Percentiles rank a stretch among this genome's conserved stretches.
These are phyloP conservation scores for Arthromyces matolae DNA, from an alignment of 768 basidiomycete genomes.

Conservation along the genomic window DNA sequence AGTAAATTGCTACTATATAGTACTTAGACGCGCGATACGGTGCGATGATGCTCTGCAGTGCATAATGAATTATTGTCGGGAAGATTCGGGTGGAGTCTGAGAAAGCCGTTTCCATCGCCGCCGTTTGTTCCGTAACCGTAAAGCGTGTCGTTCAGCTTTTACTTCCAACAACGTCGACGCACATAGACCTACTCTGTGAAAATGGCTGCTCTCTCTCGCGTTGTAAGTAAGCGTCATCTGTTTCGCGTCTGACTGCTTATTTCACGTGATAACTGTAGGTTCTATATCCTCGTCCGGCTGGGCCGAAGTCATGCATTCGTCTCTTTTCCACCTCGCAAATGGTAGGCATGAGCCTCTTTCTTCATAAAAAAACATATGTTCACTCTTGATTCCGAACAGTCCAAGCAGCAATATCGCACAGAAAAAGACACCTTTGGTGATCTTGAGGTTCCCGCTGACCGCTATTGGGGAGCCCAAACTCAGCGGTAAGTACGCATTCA, in stretches of 20 bases:
- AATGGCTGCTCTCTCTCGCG: conserved; percentile 16
- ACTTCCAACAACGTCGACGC: background rate
- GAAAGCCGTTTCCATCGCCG: conserved; percentile 12
- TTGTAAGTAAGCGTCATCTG: conserved; percentile 20
- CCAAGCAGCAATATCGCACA: conserved; percentile 56
- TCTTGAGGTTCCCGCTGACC: conserved; percentile 68
- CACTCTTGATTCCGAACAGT: conserved; percentile 24
- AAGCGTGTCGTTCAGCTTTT: conserved; percentile 1
- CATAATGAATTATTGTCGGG: conserved; percentile 7
- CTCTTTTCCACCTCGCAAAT: conserved; percentile 33
- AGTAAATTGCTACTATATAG: background rate
- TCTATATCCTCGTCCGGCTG: conserved; percentile 17
- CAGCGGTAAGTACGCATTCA: conserved; percentile 58
- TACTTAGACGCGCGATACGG: background rate
- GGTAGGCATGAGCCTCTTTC: conserved; percentile 17
- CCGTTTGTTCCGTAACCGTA: conserved; percentile 9
- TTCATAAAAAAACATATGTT: background rate
- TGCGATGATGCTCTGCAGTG: background rate
- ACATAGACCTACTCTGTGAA: background rate
- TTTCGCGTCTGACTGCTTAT: background rate
- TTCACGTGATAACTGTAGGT: conserved; percentile 34
- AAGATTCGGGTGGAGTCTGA: conserved; percentile 24
- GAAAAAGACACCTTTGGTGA: conserved; percentile 97
- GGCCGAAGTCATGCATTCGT: conserved; percentile 20
- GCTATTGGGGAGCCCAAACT: conserved; percentile 98